Percentiles rank a stretch among this genome's conserved stretches.
Evolutionary conservation across 2,329 filamentous ascomycete species (phyloP).

Genomic region (Neopestalotiopsis sp.): DNA sequence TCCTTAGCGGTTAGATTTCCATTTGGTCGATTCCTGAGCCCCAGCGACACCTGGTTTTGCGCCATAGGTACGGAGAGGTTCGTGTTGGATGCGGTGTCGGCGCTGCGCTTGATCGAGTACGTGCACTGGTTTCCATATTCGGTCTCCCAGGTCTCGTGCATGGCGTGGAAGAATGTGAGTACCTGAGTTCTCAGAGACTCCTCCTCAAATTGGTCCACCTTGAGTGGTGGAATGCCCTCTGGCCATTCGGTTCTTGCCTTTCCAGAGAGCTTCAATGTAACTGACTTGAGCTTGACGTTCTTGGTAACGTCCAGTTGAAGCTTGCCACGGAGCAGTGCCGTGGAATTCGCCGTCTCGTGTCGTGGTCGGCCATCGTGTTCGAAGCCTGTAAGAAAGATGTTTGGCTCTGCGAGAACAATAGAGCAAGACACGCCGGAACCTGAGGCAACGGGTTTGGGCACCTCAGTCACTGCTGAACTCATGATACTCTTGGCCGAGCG

Average conservation of each 20-base stretch:
- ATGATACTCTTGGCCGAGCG: slow-evolving; percentile 56
- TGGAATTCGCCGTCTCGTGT: slow-evolving; percentile 63
- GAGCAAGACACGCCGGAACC: slow-evolving; percentile 77
- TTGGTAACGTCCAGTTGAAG: slow-evolving; percentile 84
- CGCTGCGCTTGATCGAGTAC: slow-evolving; percentile 50
- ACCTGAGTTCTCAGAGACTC: slow-evolving; percentile 87
- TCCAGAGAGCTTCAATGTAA: slow-evolving; percentile 85
- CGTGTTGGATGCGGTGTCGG: slow-evolving; percentile 41
- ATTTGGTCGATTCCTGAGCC: slow-evolving; percentile 34
- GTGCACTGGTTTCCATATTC: slow-evolving; percentile 69
- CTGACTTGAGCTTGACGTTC: slow-evolving; percentile 88
- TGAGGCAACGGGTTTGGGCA: slow-evolving; percentile 77
- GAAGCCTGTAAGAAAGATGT: slow-evolving; percentile 79
- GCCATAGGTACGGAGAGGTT: slow-evolving; percentile 36
- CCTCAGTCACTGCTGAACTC: slow-evolving; percentile 56
- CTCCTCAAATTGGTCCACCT: slow-evolving; percentile 82
- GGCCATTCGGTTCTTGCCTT: slow-evolving; percentile 93
- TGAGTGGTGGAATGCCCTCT: slow-evolving; percentile 89
- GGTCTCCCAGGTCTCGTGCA: slow-evolving; percentile 63
- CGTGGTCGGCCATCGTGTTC: slow-evolving; percentile 68
- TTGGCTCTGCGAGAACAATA: slow-evolving; percentile 79
- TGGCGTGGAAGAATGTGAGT: slow-evolving; percentile 89
- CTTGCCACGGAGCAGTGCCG: slow-evolving; percentile 84
- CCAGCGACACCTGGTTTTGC: slow-evolving; percentile 38
- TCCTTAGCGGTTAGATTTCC: slow-evolving; percentile 51